phyloP scores from a whole-genome alignment of 2,329 filamentous ascomycete genomes.

The Aureobasidium pullulans region DNA sequence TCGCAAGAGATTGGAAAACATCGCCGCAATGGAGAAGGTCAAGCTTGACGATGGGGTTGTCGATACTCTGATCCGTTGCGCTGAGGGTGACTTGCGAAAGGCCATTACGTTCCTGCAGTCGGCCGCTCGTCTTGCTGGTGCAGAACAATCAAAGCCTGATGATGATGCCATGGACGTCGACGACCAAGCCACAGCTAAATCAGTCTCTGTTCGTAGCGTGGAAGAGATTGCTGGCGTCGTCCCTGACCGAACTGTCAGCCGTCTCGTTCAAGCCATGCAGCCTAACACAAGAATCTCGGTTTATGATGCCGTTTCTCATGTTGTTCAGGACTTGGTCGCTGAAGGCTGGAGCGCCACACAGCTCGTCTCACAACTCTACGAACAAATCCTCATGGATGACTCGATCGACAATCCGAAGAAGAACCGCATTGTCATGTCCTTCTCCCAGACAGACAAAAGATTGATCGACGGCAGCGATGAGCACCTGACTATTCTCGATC shows the following conservation, averaged over 20 bases:
- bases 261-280: slow-evolving; percentile 67
- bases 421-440: slow-evolving; percentile 79
- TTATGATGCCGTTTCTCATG: slow-evolving; percentile 68
- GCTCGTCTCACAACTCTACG: slow-evolving; percentile 78
- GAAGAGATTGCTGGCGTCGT: slow-evolving; percentile 97
- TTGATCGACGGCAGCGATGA: slow-evolving; percentile 93
- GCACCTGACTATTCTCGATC: slow-evolving; percentile 81
- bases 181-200: slow-evolving; percentile 20
- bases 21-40: slow-evolving; percentile 73
- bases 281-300: slow-evolving; percentile 56
- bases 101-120: slow-evolving; percentile 95
- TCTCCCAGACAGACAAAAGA: slow-evolving; percentile 91
- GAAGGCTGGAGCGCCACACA: slow-evolving; percentile 96
- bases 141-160: slow-evolving; percentile 48
- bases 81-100: slow-evolving; percentile 90
- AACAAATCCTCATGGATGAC: slow-evolving; percentile 66
- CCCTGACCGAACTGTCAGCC: slow-evolving; percentile 63
- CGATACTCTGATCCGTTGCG: slow-evolving; percentile 76
- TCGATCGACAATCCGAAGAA: slow-evolving; percentile 77
- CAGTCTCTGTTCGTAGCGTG: slow-evolving; percentile 69
- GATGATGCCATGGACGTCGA: slow-evolving; percentile 48
- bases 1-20: slow-evolving; percentile 68
- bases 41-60: slow-evolving; percentile 68
- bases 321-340: slow-evolving; percentile 84
- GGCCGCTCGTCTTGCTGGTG: slow-evolving; percentile 74